A percentile compares a stretch with the other conserved stretches of the same genome.
These are phyloP conservation scores for Striga hermonthica DNA, from an alignment of 305 asterid genomes.

Conservation along the genomic window DNA sequence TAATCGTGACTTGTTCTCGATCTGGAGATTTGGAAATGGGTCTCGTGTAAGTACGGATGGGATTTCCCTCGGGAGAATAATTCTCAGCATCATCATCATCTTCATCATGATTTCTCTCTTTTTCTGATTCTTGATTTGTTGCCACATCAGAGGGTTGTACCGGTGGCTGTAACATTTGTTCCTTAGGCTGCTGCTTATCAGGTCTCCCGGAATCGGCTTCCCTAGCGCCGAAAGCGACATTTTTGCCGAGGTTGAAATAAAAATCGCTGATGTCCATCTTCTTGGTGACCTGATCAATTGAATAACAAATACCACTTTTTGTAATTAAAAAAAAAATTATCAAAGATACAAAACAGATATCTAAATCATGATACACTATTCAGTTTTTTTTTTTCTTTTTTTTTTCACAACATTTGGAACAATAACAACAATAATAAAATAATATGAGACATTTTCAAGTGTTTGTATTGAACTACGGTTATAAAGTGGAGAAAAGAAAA, in stretches of 20 bases:
- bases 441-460: too few species aligned
- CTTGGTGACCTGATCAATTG: constrained; percentile 64
- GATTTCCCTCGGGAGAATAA: constrained; percentile 41
- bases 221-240: constrained; percentile 77
- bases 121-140: constrained; percentile 32
- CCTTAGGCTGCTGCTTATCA: constrained; percentile 41
- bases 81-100: constrained; percentile 23
- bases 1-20: constrained; percentile 30
- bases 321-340: constrained; percentile 7
- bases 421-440: too few species aligned
- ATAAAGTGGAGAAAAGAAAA: too few species aligned
- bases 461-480: too few species aligned
- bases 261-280: constrained; percentile 73
- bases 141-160: constrained; percentile 37
- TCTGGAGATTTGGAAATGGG: constrained; percentile 41
- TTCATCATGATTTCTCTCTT: constrained; percentile 28
- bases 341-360: background rate
- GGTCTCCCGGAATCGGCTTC: constrained; percentile 44
- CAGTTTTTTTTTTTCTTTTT: background rate
- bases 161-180: constrained; percentile 36
- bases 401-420: too few species aligned
- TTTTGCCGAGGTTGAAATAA: constrained; percentile 70
- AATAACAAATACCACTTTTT: too few species aligned
- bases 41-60: constrained; percentile 29
- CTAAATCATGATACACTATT: background rate